A percentile compares a stretch with the other conserved stretches of the same genome.
Evolutionary conservation across 1,284 basidiomycete genomes (phyloP).

Genomic region (Ganoderma sinense): DNA sequence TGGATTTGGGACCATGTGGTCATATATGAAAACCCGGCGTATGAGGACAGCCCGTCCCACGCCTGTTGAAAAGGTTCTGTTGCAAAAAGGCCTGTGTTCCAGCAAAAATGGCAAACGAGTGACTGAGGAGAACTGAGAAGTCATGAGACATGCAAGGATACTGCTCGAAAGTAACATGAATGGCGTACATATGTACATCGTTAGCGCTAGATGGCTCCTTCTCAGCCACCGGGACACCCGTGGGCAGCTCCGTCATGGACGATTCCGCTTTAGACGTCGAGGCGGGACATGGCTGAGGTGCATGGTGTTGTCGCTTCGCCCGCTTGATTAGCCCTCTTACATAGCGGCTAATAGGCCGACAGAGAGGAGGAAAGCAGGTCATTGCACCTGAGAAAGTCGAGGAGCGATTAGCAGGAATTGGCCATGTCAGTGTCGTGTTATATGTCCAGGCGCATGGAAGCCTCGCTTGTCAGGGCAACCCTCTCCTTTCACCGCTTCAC

Average conservation of each 20-base stretch:
- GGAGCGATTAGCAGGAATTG: conserved; percentile 1
- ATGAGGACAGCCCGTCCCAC: conserved; percentile 14
- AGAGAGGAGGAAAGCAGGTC: conserved; percentile 20
- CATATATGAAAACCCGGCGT: conserved; percentile 13
- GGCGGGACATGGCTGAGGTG: background rate
- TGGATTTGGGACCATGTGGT: conserved; percentile 20
- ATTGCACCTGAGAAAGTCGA: conserved; percentile 2
- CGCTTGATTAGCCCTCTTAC: conserved; percentile 9
- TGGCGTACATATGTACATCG: conserved; percentile 11
- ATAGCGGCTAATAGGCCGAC: conserved; percentile 6
- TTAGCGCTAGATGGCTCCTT: background rate
- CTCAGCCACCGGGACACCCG: background rate
- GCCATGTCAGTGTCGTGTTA: conserved; percentile 4
- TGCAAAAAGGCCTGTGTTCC: conserved; percentile 19
- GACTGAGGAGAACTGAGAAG: conserved; percentile 5
- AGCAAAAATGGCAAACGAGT: conserved; percentile 23
- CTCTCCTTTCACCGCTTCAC: conserved; percentile 18
- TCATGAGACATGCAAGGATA: background rate
- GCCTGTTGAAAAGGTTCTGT: conserved; percentile 19
- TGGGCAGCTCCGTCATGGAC: conserved; percentile 9
- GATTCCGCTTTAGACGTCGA: conserved; percentile 4
- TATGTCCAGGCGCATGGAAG: conserved; percentile 17
- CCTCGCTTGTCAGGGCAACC: conserved; percentile 21
- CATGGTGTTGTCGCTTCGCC: background rate
- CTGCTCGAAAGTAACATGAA: background rate